phyloP scores from a whole-genome alignment of 148 eudicot genomes.

The Fagopyrum esculentum region DNA sequence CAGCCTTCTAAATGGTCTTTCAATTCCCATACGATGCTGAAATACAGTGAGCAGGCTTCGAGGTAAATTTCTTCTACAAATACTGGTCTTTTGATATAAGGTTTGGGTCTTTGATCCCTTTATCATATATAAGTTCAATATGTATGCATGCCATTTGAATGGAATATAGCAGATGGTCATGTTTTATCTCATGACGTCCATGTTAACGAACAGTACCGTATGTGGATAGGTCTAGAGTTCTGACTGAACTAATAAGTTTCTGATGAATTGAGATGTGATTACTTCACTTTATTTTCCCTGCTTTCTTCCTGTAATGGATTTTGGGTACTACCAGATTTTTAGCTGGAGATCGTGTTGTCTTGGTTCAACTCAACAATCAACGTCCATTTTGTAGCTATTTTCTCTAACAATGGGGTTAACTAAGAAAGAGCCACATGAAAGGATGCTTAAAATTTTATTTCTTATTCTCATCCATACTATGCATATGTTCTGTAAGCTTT shows the following conservation, averaged over 20 bases:
- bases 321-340: neutral
- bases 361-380: neutral
- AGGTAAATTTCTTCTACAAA: slow-evolving; percentile 36
- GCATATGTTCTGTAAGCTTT: neutral
- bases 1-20: slow-evolving; percentile 96
- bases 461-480: no score
- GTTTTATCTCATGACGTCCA: neutral
- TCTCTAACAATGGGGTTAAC: neutral
- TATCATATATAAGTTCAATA: neutral
- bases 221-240: neutral
- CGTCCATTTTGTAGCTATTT: neutral
- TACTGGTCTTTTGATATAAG: neutral
- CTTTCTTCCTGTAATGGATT: neutral
- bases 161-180: neutral
- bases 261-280: neutral
- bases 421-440: neutral
- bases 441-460: neutral
- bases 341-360: neutral
- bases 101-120: neutral
- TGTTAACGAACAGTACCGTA: neutral
- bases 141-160: neutral
- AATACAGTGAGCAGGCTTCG: slow-evolving; percentile 79
- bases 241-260: neutral
- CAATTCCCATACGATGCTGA: slow-evolving; percentile 75
- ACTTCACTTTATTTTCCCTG: neutral